A percentile compares a stretch with the other conserved stretches of the same genome.
Evolutionary conservation across 2,329 filamentous ascomycete species (phyloP).

Genomic region (Pseudophaeomoniella oleicola): DNA sequence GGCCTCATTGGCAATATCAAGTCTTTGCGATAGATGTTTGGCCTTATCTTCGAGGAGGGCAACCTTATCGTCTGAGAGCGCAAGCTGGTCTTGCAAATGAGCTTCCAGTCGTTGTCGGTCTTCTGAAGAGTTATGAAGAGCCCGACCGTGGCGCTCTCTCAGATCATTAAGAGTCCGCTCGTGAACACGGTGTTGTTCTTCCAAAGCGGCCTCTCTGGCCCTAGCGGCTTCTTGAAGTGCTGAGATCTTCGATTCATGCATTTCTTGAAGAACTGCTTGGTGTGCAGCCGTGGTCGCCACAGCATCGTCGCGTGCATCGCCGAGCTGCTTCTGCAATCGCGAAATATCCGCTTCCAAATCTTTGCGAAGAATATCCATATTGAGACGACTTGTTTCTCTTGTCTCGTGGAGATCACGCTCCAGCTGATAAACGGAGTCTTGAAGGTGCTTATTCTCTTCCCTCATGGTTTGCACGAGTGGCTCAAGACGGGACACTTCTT

Average conservation of each 20-base stretch:
- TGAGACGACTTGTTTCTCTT: slow-evolving; percentile 60
- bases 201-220: slow-evolving; percentile 36
- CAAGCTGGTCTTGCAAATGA: slow-evolving; percentile 66
- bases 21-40: slow-evolving; percentile 71
- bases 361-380: slow-evolving; percentile 67
- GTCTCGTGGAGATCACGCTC: slow-evolving; percentile 77
- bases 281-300: slow-evolving; percentile 69
- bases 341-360: slow-evolving; percentile 73
- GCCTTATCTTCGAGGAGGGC: slow-evolving; percentile 79
- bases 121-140: slow-evolving; percentile 58
- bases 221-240: slow-evolving; percentile 40
- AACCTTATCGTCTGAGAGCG: slow-evolving; percentile 68
- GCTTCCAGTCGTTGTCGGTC: slow-evolving; percentile 69
- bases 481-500: slow-evolving; percentile 49
- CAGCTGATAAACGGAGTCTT: slow-evolving; percentile 52
- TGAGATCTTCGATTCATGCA: slow-evolving; percentile 51
- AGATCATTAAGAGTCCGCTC: slow-evolving; percentile 63
- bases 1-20: slow-evolving; percentile 78
- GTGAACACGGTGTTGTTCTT: slow-evolving; percentile 46
- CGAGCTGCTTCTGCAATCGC: slow-evolving; percentile 68
- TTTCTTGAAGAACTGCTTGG: slow-evolving; percentile 74
- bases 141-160: slow-evolving; percentile 58
- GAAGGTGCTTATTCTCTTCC: slow-evolving; percentile 51
- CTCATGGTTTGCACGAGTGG: slow-evolving; percentile 34
- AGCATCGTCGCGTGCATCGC: slow-evolving; percentile 55